Percentiles rank a stretch among this genome's conserved stretches.
Conservation (phyloP, 805 yeast genomes). For the Metschnikowia orientalis region DNA sequence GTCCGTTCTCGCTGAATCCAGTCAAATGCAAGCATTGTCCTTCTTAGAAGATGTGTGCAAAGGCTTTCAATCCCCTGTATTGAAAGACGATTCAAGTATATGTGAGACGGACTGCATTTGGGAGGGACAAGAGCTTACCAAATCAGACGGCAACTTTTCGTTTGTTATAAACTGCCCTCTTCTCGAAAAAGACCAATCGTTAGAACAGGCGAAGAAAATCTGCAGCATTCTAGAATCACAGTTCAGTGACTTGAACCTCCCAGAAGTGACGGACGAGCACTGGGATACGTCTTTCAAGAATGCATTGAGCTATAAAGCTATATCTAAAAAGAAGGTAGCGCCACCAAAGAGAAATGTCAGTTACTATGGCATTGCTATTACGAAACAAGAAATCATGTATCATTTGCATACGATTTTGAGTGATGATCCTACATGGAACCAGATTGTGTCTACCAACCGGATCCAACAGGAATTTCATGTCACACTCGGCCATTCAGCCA, state of each 20-base stretch:
- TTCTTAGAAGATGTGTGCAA: constrained; percentile 8
- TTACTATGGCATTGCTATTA: constrained; percentile 13
- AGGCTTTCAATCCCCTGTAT: constrained; percentile 10
- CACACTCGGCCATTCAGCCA: constrained; percentile 53
- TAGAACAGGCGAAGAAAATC: constrained; percentile 43
- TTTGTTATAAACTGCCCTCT: constrained; percentile 54
- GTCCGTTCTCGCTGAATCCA: constrained; percentile 57
- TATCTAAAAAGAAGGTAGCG: constrained; percentile 33
- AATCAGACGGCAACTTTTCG: constrained; percentile 60
- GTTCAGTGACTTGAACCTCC: constrained; percentile 8
- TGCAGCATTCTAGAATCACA: constrained; percentile 19
- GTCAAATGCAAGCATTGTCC: constrained; percentile 35
- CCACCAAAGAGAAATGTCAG: constrained; percentile 7
- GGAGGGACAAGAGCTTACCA: constrained; percentile 9
- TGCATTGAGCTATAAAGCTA: constrained; percentile 56
- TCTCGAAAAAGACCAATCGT: constrained; percentile 34
- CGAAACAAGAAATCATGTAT: constrained; percentile 1
- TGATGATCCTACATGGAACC: constrained; percentile 18
- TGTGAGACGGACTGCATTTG: constrained; percentile 3
- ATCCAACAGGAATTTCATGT: constrained; percentile 60
- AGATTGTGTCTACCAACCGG: constrained; percentile 27
- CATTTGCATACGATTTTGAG: constrained; percentile 14
- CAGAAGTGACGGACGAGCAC: constrained; percentile 27
- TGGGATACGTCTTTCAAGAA: constrained; percentile 44
- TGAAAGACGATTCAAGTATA: constrained; percentile 8